These are phyloP conservation scores for Chenopodium suecicum DNA, from an alignment of 148 eudicot species.

Conservation along the genomic window DNA sequence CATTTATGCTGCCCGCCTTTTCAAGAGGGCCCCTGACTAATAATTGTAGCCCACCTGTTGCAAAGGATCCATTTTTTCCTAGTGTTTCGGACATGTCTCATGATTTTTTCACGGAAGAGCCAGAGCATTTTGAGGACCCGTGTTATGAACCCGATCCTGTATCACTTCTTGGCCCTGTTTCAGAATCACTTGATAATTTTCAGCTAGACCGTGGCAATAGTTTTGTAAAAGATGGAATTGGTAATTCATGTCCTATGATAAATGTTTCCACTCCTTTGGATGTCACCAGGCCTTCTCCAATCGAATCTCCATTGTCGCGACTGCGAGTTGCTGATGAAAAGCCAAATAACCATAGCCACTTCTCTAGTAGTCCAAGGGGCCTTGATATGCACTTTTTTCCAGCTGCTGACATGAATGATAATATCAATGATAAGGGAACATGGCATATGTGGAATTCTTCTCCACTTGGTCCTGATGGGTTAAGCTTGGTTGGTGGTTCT, in stretches of 20 bases:
- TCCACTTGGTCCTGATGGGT: slow-evolving; percentile 76
- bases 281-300: slow-evolving; percentile 73
- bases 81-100: slow-evolving; percentile 43
- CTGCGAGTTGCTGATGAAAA: slow-evolving; percentile 63
- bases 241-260: slow-evolving; percentile 48
- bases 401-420: slow-evolving; percentile 35
- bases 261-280: slow-evolving; percentile 48
- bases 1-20: slow-evolving; percentile 63
- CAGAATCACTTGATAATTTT: slow-evolving; percentile 87
- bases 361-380: slow-evolving; percentile 50
- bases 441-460: slow-evolving; percentile 94
- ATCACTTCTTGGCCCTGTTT: slow-evolving; percentile 92
- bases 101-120: slow-evolving; percentile 74
- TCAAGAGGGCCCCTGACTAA: slow-evolving; percentile 45
- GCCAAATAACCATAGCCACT: slow-evolving; percentile 45
- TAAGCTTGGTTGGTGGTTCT: slow-evolving; percentile 57
- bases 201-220: slow-evolving; percentile 73
- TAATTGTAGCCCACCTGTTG: slow-evolving; percentile 47
- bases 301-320: slow-evolving; percentile 86
- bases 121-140: slow-evolving; percentile 95
- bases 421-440: slow-evolving; percentile 51
- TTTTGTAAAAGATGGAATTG: slow-evolving; percentile 52
- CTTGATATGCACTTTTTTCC: slow-evolving; percentile 46
- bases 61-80: slow-evolving; percentile 57
- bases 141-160: slow-evolving; percentile 94